These are phyloP conservation scores for Scedosporium boydii DNA, from an alignment of 2,329 filamentous ascomycete genomes.

Conservation along the genomic window DNA sequence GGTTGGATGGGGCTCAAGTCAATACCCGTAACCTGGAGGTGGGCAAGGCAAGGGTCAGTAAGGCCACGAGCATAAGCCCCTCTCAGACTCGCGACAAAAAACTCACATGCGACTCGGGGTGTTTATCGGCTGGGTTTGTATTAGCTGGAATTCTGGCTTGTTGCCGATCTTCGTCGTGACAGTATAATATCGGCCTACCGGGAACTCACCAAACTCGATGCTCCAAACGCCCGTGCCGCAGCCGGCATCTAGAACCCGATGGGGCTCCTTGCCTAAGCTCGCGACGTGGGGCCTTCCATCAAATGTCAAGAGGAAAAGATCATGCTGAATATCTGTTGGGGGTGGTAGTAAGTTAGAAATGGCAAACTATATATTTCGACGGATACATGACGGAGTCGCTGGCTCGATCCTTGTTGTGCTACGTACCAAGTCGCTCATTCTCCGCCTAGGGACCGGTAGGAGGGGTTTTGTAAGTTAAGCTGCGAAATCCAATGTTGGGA, in stretches of 20 bases:
- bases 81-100: too few species aligned
- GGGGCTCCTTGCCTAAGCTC: slow-evolving; percentile 9
- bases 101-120: slow-evolving; percentile 17
- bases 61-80: too few species aligned
- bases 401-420: too few species aligned
- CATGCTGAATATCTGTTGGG: slow-evolving; percentile 17
- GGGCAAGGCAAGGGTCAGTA: too few species aligned
- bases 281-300: slow-evolving; percentile 15
- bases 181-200: neutral
- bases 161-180: neutral
- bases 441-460: slow-evolving; percentile 7
- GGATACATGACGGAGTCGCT: neutral
- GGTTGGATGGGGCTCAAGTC: slow-evolving; percentile 33
- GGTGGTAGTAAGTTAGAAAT: neutral
- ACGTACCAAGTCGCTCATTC: slow-evolving; percentile 14
- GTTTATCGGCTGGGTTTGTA: slow-evolving; percentile 12
- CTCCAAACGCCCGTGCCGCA: slow-evolving; percentile 23
- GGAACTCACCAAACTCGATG: slow-evolving; percentile 18
- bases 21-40: slow-evolving; percentile 24
- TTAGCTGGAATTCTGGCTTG: neutral
- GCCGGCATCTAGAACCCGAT: slow-evolving; percentile 19
- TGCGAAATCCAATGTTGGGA: neutral
- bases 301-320: slow-evolving; percentile 17
- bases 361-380: neutral
- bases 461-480: neutral